phyloP scores from a whole-genome alignment of 495 filamentous ascomycete genomes.

The Penicillium lividum region DNA sequence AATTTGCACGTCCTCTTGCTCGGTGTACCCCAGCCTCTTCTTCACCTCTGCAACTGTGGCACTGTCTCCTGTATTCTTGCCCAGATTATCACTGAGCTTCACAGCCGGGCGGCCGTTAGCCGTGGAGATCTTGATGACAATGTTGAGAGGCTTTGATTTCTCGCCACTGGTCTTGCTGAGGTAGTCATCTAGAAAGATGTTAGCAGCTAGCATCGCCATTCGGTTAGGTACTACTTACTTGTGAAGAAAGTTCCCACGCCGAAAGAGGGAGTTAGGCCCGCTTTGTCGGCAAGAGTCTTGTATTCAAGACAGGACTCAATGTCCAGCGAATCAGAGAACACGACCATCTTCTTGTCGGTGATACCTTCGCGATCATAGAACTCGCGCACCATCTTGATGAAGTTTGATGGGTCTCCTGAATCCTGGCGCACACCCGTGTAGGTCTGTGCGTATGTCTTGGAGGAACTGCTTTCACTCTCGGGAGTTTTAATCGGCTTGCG shows the following conservation, averaged over 20 bases:
- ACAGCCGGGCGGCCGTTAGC: conserved; percentile 80
- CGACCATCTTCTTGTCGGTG: conserved; percentile 81
- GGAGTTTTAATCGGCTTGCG: conserved; percentile 53
- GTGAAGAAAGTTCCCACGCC: conserved; percentile 95
- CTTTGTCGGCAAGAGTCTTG: conserved; percentile 73
- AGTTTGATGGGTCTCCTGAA: conserved; percentile 83
- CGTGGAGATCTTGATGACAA: conserved; percentile 92
- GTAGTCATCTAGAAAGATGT: conserved; percentile 69
- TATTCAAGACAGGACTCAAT: conserved; percentile 91
- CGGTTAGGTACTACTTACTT: conserved; percentile 49
- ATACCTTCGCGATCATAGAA: conserved; percentile 83
- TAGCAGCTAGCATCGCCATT: not conserved
- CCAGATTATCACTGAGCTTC: conserved; percentile 95
- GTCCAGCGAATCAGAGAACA: conserved; percentile 96
- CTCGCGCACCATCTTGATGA: conserved; percentile 77
- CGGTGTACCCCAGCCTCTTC: conserved; percentile 77
- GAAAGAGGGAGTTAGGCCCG: conserved; percentile 81
- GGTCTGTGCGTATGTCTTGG: conserved; percentile 74
- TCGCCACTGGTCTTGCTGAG: conserved; percentile 60
- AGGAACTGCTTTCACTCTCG: conserved; percentile 8
- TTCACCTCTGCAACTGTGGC: conserved; percentile 81
- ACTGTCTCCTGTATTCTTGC: conserved; percentile 92
- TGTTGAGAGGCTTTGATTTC: conserved; percentile 93
- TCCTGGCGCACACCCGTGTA: conserved; percentile 92
- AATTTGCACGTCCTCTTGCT: conserved; percentile 78